Evolutionary conservation across 192 early-diverging fungal genomes (phyloP).

Genomic region (Backusella psychrophila): DNA sequence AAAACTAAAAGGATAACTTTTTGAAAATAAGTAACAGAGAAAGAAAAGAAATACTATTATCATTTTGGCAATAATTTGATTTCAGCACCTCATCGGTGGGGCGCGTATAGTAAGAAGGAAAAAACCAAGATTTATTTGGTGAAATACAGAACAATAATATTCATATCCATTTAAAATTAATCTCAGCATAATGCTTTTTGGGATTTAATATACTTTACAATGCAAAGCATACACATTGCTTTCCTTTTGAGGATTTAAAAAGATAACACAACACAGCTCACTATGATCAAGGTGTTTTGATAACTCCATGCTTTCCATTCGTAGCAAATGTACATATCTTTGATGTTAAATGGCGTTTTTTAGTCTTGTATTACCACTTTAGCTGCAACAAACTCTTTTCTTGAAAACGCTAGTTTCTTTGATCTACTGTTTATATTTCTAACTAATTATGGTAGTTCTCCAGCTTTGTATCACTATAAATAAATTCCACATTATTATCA

Average conservation of each 20-base stretch:
- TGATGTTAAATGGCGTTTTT: not conserved
- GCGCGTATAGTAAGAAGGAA: not conserved
- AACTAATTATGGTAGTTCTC: not conserved
- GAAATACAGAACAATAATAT: not conserved
- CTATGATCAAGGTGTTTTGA: not conserved
- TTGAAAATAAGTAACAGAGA: not conserved
- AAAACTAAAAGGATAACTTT: not conserved
- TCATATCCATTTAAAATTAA: not conserved
- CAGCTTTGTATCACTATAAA: not conserved
- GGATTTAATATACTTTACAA: not conserved
- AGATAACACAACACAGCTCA: not conserved
- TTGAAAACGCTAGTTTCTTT: conserved; percentile 1
- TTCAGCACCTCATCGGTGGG: not conserved
- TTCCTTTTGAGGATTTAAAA: not conserved
- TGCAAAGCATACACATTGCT: not conserved
- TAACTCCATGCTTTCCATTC: not conserved
- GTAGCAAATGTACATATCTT: not conserved
- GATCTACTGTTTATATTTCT: not conserved
- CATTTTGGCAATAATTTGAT: not conserved
- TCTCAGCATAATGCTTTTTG: not conserved
- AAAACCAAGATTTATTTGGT: not conserved
- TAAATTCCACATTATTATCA: not conserved
- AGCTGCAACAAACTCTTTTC: not conserved
- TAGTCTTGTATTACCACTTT: not conserved
- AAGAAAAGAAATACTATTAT: not conserved